These are phyloP conservation scores for Coleophoma crateriformis DNA, from an alignment of 2,329 filamentous ascomycete species.

Conservation along the genomic window DNA sequence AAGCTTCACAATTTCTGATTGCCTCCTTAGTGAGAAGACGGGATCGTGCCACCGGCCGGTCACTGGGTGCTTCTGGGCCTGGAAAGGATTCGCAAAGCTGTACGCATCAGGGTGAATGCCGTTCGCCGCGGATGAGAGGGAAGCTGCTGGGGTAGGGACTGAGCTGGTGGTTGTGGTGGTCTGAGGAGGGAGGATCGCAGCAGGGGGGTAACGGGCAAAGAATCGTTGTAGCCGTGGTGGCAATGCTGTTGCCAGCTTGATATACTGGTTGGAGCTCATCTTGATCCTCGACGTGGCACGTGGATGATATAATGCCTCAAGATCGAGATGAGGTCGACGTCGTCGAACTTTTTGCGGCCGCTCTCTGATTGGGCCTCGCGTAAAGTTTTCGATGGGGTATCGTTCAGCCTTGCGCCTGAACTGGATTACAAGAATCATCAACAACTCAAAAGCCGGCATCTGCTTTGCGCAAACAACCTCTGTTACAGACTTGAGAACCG, in stretches of 20 bases:
- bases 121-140: not conserved
- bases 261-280: conserved; percentile 17
- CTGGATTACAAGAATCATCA: too few relatives aligned
- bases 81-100: conserved; percentile 66
- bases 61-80: conserved; percentile 67
- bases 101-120: conserved; percentile 21
- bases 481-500: too few relatives aligned
- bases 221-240: conserved; percentile 77
- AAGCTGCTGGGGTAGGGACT: conserved; percentile 31
- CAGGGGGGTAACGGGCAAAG: conserved; percentile 84
- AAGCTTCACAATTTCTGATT: conserved; percentile 87
- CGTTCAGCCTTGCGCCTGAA: conserved; percentile 4
- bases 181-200: conserved; percentile 42
- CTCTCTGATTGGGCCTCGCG: conserved; percentile 1
- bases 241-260: conserved; percentile 62
- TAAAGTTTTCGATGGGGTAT: not conserved
- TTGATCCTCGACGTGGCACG: conserved; percentile 10
- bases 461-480: too few relatives aligned
- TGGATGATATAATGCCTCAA: conserved; percentile 1
- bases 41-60: conserved; percentile 84
- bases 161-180: conserved; percentile 33
- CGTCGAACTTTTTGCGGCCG: conserved; percentile 1
- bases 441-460: too few relatives aligned
- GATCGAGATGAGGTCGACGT: conserved; percentile 4
- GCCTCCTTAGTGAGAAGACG: conserved; percentile 74